Conservation (phyloP, 177 flowering plant genomes). For the Tripterygium wilfordii region DNA sequence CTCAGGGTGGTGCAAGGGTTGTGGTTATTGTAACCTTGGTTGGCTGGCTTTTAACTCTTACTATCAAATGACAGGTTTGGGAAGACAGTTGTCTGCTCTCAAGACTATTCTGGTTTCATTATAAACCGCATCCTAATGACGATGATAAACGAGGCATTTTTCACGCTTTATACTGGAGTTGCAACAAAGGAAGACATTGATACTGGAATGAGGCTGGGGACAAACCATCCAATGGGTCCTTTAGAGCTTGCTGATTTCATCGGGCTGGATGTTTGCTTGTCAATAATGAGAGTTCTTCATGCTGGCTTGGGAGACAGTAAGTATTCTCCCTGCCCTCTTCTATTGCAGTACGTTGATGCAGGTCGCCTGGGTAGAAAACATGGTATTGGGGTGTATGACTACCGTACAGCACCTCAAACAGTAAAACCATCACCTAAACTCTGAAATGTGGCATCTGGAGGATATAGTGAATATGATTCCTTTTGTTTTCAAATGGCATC, state of each 20-base stretch:
- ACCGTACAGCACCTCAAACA: conserved; percentile 24
- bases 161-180: conserved; percentile 77
- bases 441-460: too few relatives aligned
- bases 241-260: conserved; percentile 94
- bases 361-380: conserved; percentile 84
- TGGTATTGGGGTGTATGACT: conserved; percentile 83
- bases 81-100: conserved; percentile 79
- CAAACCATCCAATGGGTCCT: conserved; percentile 98
- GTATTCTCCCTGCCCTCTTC: conserved; percentile 91
- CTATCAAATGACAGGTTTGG: conserved; percentile 67
- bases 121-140: conserved; percentile 94
- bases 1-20: too few relatives aligned
- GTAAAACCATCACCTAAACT: conserved; percentile 26
- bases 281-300: conserved; percentile 88
- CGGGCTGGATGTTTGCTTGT: conserved; percentile 85
- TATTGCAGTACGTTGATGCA: conserved; percentile 92
- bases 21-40: too few relatives aligned
- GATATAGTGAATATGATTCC: too few relatives aligned
- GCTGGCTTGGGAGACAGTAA: conserved; percentile 74
- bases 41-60: not conserved
- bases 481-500: too few relatives aligned
- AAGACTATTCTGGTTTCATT: conserved; percentile 88
- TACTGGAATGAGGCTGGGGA: conserved; percentile 92
- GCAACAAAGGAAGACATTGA: conserved; percentile 96
- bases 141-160: conserved; percentile 96